Evolutionary conservation across 768 basidiomycete genomes (phyloP).

Genomic region (Porphyrellus cyaneotinctus): DNA sequence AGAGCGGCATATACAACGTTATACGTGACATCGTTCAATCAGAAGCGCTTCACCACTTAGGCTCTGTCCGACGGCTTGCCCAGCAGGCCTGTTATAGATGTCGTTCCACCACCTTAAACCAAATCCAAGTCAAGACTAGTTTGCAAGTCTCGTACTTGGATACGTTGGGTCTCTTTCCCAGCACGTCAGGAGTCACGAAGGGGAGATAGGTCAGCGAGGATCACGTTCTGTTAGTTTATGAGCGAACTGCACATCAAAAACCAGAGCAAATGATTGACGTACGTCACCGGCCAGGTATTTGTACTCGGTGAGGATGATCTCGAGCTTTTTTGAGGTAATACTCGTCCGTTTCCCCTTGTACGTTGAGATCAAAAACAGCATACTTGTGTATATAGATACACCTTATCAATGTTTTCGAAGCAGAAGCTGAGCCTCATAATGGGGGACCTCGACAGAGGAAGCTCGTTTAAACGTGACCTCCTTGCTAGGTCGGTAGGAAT

Average conservation of each 20-base stretch:
- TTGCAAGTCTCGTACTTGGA: conserved; percentile 32
- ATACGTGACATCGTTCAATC: too few species aligned
- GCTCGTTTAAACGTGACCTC: conserved; percentile 33
- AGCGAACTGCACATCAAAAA: neutral
- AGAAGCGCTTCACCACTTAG: too few species aligned
- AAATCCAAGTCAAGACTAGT: conserved; percentile 1
- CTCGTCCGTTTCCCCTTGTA: too few species aligned
- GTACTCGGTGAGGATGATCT: conserved; percentile 49
- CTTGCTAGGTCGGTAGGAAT: conserved; percentile 42
- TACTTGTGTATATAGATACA: conserved; percentile 29
- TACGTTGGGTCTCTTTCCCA: conserved; percentile 39
- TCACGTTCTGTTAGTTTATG: conserved; percentile 35
- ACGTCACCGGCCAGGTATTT: conserved; percentile 57
- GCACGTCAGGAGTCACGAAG: conserved; percentile 19
- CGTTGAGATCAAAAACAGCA: conserved; percentile 34
- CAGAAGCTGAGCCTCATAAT: conserved; percentile 48
- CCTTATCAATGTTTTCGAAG: conserved; percentile 52
- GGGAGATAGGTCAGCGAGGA: conserved; percentile 51
- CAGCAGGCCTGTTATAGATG: conserved; percentile 40
- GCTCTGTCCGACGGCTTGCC: conserved; percentile 40
- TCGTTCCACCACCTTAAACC: conserved; percentile 50
- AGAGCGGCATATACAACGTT: too few species aligned
- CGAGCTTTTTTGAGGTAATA: too few species aligned
- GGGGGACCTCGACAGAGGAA: conserved; percentile 43
- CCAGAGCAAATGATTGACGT: conserved; percentile 10